Conservation (phyloP, 2,329 filamentous ascomycete genomes). For the Monosporascus sp. region DNA sequence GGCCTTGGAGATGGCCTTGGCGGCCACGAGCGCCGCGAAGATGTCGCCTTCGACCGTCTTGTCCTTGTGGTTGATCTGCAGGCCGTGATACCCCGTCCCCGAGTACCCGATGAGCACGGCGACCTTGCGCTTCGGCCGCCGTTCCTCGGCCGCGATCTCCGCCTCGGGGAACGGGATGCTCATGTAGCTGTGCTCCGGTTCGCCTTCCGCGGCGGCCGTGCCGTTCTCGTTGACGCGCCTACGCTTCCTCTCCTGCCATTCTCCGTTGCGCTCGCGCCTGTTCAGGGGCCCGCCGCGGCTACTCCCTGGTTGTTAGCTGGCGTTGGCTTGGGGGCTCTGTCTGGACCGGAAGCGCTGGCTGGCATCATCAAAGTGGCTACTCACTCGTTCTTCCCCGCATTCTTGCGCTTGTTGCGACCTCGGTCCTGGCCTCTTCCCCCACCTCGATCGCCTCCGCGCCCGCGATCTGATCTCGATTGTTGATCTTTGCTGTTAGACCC, state of each 20-base stretch:
- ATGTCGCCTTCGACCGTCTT: constrained; percentile 96
- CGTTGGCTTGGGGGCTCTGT: constrained; percentile 16
- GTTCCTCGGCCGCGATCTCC: constrained; percentile 81
- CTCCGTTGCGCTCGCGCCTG: constrained; percentile 44
- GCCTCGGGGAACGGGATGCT: constrained; percentile 59
- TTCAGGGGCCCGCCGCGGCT: constrained; percentile 45
- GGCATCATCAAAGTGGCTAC: constrained; percentile 8
- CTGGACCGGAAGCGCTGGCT: neutral
- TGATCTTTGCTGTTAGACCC: constrained; percentile 8
- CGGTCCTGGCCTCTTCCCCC: constrained; percentile 1
- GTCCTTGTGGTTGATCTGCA: constrained; percentile 80
- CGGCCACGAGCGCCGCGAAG: constrained; percentile 84
- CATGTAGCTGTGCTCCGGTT: constrained; percentile 43
- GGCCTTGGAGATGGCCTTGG: constrained; percentile 90
- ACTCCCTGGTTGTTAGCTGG: constrained; percentile 38
- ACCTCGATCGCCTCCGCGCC: constrained; percentile 6
- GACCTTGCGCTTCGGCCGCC: constrained; percentile 91
- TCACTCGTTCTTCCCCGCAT: constrained; percentile 10
- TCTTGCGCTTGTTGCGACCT: constrained; percentile 10
- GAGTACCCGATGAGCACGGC: constrained; percentile 94
- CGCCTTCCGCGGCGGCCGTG: constrained; percentile 24
- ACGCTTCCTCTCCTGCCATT: constrained; percentile 48
- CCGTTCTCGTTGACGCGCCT: constrained; percentile 37
- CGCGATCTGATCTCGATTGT: constrained; percentile 12
- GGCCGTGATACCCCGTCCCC: constrained; percentile 92